phyloP scores from a whole-genome alignment of 2,329 filamentous ascomycete species.

The Clarireedia monteithiana region DNA sequence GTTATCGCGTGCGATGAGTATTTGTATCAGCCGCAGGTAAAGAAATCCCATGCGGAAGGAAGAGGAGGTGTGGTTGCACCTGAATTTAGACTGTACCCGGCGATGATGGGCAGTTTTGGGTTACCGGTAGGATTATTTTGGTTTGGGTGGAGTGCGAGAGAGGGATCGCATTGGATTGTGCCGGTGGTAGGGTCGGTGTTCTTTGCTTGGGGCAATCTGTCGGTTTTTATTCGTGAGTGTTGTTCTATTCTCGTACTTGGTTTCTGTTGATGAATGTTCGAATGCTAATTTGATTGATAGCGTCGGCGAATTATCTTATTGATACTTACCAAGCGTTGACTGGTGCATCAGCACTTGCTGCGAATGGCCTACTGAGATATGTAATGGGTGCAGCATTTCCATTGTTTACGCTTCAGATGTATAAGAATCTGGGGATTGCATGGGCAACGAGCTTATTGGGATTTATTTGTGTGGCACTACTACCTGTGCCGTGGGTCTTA shows the following conservation, averaged over 20 bases:
- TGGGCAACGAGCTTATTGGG: conserved; percentile 33
- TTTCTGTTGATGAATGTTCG: conserved; percentile 44
- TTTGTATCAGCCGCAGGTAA: conserved; percentile 30
- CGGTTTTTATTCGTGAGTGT: conserved; percentile 47
- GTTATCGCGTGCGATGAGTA: conserved; percentile 35
- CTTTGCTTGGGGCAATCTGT: conserved; percentile 53
- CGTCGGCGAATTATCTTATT: conserved; percentile 40
- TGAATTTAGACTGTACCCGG: conserved; percentile 48
- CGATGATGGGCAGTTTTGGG: conserved; percentile 50
- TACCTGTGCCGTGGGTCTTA: conserved; percentile 46
- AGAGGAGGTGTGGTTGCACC: conserved; percentile 32
- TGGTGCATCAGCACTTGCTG: conserved; percentile 51
- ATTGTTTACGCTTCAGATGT: conserved; percentile 50
- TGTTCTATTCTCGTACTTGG: conserved; percentile 28
- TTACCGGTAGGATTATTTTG: conserved; percentile 47
- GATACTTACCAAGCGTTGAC: conserved; percentile 48
- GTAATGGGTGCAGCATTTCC: conserved; percentile 49
- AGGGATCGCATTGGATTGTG: conserved; percentile 47
- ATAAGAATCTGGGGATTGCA: conserved; percentile 29
- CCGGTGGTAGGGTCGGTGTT: conserved; percentile 43
- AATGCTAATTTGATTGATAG: conserved; percentile 44
- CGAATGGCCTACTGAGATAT: conserved; percentile 52
- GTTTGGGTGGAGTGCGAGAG: conserved; percentile 49
- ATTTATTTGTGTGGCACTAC: conserved; percentile 39
- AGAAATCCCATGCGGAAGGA: background rate